Base-by-base conservation (phyloP, 345 rosid genomes). In the Boechera divaricarpa region DNA sequence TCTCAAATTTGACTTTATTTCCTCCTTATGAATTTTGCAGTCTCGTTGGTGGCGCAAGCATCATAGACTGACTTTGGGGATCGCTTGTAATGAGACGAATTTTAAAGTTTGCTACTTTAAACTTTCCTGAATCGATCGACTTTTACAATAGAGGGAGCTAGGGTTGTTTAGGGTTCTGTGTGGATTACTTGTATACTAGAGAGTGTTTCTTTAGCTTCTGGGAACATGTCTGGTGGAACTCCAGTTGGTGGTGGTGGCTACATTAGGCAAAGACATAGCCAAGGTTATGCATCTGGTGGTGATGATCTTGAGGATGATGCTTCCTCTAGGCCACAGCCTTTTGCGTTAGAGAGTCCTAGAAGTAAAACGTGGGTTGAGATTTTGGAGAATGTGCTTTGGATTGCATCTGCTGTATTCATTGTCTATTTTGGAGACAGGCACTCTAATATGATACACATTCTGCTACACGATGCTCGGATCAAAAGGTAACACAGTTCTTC, bases 261-360 rank as follows among this genome's bases (percentile, higher is more conserved):
- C 76, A 87, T 90, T 86, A 89, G 97, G 83, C 98, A 91, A 82
- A 89, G 98, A 73, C 97, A 91, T 80, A 91, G 97, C 77, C 97
- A 85, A 82, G 98, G 98, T 0, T 90, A 90, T 81, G 90, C 89
- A 36, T 94, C 97, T 5, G 82, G 97, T 57, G 85, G 93, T 38
- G 98, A 94, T 66, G 95, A 91, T 72, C 83, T 90, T 63, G 98
- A 94, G 67, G 98, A 94, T 59, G 98, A 90, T 83, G 97, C 97
- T 11, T 90, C 90, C 73, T 94, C 97, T n/a, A 86, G 97, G 81
- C 74, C 52, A 1, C 87, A 86, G 6, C 86, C 87, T 35, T 84
- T 85, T 15, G 80, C 91, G 1, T 70, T 83, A 0, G 51, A 81
- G 53, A 78, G 52, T 36, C 87, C 85, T 4, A 78, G 85, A 54